Percentiles rank a stretch among this genome's conserved stretches.
phyloP scores from a whole-genome alignment of 345 rosid genomes.

The Salix dunnii region DNA sequence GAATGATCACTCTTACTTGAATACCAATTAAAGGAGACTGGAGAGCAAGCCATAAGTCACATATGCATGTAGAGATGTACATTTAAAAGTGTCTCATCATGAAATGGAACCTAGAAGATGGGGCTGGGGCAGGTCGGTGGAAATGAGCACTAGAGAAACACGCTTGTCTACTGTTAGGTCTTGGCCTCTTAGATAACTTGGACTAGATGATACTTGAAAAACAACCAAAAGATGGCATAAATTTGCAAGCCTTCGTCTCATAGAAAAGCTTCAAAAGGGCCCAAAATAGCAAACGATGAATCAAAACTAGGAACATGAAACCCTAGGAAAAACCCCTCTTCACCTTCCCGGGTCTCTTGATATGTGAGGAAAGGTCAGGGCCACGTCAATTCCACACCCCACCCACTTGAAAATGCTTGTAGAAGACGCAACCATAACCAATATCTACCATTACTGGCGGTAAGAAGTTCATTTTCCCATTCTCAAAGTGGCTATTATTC shows the following conservation, averaged over 20 bases:
- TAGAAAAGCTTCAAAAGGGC: conserved; percentile 16
- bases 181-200: neutral
- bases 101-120: neutral
- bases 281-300: conserved; percentile 27
- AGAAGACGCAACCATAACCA: conserved; percentile 33
- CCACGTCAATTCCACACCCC: conserved; percentile 31
- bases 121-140: neutral
- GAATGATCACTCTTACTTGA: neutral
- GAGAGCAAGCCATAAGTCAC: neutral
- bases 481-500: conserved; percentile 21
- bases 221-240: conserved; percentile 13
- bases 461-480: neutral
- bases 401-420: conserved; percentile 31
- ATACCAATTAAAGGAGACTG: neutral
- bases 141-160: neutral
- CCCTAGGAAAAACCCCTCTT: neutral
- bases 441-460: conserved; percentile 22
- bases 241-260: conserved; percentile 4
- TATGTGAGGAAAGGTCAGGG: conserved; percentile 9
- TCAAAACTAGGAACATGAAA: conserved; percentile 36
- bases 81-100: neutral
- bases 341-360: neutral
- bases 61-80: neutral
- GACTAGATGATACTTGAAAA: conserved; percentile 10
- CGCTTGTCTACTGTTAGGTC: neutral